Base-by-base conservation (phyloP, 495 filamentous ascomycete species). In the Hypoxylon crocopeplum region DNA sequence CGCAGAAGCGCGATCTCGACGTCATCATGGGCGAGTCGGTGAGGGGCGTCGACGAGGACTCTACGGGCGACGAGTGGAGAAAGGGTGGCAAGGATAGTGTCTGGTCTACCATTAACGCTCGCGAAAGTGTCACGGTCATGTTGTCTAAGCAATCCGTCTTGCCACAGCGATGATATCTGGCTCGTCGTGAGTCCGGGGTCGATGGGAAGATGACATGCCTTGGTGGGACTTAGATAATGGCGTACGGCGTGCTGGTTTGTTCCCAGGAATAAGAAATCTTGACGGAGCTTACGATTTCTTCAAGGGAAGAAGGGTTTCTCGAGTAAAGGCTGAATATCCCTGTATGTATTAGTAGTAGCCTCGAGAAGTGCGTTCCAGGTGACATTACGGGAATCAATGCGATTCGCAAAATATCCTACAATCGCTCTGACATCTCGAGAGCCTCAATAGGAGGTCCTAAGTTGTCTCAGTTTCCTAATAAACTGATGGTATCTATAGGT, bases 1-100 rank as follows among this genome's bases (percentile, higher is more conserved):
- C 85, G 5, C 94, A 98, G 79, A 89, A 88, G 67, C 75, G 94
- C 40, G 94, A 98, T 73, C 77, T 98, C 45, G 93, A 97, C 70
- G 85, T 93, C 7, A 86, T 98, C 34, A 74, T 93, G 39, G 94
- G 94, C 27, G 95, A 97, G 72, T 84, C 84, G 3, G 80, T 79
- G 34, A 78, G 86, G 20, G 86, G 86, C 6, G 87, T 84, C 38
- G 87, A 84, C 7, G 88, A 90, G 52, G 77, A 80, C 33, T 73
- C 73, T 0, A 72, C 60, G 5, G 79, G 81, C 5, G 82, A 84
- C 34, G 82, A 84, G 72, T 84, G 82, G 82, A 72, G 82, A 51
- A 69, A 73, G 22, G 82, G 82, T 19, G 81, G 82, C 0, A 63
- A 71, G 48, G 73, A 77, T 16, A 79, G 80, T 49, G 61, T 83